Base-by-base conservation (phyloP, 768 basidiomycete species). In the Candolleomyces aberdarensis region DNA sequence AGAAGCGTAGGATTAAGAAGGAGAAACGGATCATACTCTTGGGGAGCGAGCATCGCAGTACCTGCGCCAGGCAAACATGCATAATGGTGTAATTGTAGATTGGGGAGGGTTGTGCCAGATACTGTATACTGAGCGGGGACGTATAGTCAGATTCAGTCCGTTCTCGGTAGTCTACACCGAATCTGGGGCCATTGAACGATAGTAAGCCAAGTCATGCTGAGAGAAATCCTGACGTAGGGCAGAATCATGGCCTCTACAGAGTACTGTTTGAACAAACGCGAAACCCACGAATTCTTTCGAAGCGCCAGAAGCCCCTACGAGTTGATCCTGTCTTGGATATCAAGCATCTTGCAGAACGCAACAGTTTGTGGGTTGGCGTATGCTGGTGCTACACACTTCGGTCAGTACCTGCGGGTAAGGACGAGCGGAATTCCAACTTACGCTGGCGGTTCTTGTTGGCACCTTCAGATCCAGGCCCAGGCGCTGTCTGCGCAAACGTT, bases 331-430 rank as follows among this genome's bases (percentile, higher is more conserved):
- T 96, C 93, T 62, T 85, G 80, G 43, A 98, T 83, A 17, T 82
- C 83, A 43, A 99, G 70, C 84, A 98, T 84, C 19, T 74, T 70
- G 69, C 92, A 92, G 66, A 98, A 91, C 3, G 94, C 88, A 56
- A 84, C 85, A 0, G 95, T 98, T 69, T 98, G 95, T 29, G 93
- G 90, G 67, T 96, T 96, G 26, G 87, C 83, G 71, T 92, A 96
- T 77, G 82, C 84, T 1, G 83, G 82, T 26, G 88, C 92, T 95
- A 69, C 7, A 65, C 54, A 51, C 32, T 50, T 43, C 22, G 52
- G 32, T 32, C 10, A 60, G 62, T 7, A 58, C 46, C 26, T 26
- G 26, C 65, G 80, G 32, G 39, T n/a, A 52, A 47, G 14, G 50
- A 43, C 36, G 41, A 43, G 66, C 73, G 70, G 9, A 11, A 47